Base-by-base conservation (phyloP, 129 eudicot genomes). In the Chrysanthemum seticuspe region DNA sequence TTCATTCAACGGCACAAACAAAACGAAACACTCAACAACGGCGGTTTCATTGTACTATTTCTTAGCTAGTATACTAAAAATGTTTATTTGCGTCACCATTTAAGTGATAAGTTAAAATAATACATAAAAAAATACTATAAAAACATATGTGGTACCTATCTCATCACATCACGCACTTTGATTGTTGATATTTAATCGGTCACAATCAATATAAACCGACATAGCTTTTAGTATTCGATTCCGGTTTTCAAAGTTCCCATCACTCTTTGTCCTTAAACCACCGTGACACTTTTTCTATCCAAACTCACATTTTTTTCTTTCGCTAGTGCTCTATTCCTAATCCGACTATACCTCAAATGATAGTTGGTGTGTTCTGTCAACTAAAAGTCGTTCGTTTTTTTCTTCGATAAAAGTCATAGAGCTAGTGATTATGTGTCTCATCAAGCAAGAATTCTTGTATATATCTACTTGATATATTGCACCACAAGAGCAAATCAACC, bases 211-310 rank as follows among this genome's bases (percentile, higher is more conserved):
- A 29, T 0, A 52, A 74, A 74, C 72, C 79, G 66, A 74, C 79
- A 74, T 49, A 74, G 57, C 79, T 45, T 65, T 65, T 65, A 45
- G 74, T 55, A 50, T 74, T 74, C 62, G 65, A 74, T 53, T 51
- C 63, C 63, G 31, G 64, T 15, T 47, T 61, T 61, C 65, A 36
- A 51, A 10, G 13, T 62, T 36, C 63, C 77, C 64, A 50, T 74
- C 57, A 6, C 0, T 73, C 78, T 31, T 23, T 53, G 62, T 75
- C 72, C 27, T 19, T 64, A 74, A 52, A 74, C 72, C 79, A 21
- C 78, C 62, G n/a, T 59, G 47, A 7, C 50, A 48, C 4, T 15
- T 51, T 62, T 61, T 59, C 47, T 21, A 44, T 40, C 68, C 36
- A 31, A 31, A 31, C 36, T 31, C 36, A 31, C 36, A 31, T 3